phyloP scores from a whole-genome alignment of 305 asterid genomes.

The Plantago coronopus region DNA sequence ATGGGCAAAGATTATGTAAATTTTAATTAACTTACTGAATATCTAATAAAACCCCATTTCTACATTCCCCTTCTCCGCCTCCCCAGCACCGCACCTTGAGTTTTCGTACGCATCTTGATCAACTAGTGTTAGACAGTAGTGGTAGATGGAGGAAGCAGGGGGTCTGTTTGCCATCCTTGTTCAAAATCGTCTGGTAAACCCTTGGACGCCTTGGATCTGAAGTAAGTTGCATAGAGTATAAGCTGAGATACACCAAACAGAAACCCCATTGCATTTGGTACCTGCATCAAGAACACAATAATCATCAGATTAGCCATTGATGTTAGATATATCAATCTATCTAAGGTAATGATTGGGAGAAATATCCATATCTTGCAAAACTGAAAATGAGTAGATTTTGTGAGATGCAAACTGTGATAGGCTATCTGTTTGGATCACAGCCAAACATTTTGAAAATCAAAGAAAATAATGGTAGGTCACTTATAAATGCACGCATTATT shows the following conservation, averaged over 20 bases:
- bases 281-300: constrained; percentile 20
- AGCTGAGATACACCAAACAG: constrained; percentile 36
- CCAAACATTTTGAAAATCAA: no score
- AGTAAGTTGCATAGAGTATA: constrained; percentile 31
- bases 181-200: constrained; percentile 17
- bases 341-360: no score
- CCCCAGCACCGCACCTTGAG: not conserved
- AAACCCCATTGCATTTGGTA: constrained; percentile 39
- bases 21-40: no score
- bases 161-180: constrained; percentile 23
- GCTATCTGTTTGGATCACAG: no score
- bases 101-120: no score
- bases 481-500: no score
- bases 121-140: not conserved
- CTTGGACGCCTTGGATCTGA: constrained; percentile 10
- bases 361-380: no score
- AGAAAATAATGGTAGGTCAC: no score
- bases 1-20: no score
- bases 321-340: not conserved
- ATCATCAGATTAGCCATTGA: not conserved
- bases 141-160: constrained; percentile 27
- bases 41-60: not conserved
- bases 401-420: no score
- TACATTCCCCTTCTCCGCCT: no score
- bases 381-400: no score